A percentile compares a stretch with the other conserved stretches of the same genome.
Evolutionary conservation across 352 stramenopile species (phyloP).

Genomic region (Pythium coloratum): DNA sequence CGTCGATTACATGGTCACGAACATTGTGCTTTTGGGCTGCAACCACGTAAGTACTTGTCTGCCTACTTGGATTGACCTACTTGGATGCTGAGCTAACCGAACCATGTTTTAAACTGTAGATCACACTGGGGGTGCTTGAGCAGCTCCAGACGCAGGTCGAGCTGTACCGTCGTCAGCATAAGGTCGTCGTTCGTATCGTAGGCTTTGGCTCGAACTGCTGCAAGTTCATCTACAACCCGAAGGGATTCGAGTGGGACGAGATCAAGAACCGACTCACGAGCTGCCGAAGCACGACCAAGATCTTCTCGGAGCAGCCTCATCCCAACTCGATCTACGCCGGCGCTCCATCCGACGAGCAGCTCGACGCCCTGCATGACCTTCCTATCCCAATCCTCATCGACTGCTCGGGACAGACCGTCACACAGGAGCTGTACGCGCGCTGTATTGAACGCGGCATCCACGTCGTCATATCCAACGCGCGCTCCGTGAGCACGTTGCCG

Average conservation of each 20-base stretch:
- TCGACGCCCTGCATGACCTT: conserved; percentile 66
- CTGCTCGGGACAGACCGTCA: conserved; percentile 59
- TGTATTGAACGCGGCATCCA: conserved; percentile 74
- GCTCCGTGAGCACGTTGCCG: conserved; percentile 52
- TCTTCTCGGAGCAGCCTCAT: conserved; percentile 28
- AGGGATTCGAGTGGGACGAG: conserved; percentile 54
- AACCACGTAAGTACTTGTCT: conserved; percentile 46
- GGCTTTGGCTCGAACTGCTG: conserved; percentile 69
- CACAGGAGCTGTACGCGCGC: conserved; percentile 51
- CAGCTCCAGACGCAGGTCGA: conserved; percentile 65
- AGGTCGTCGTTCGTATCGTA: conserved; percentile 63
- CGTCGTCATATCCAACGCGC: conserved; percentile 69
- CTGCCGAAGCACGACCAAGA: conserved; percentile 37
- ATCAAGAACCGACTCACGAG: conserved; percentile 39
- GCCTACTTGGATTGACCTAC: neutral
- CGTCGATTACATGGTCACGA: conserved; percentile 71
- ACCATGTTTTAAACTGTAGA: conserved; percentile 31
- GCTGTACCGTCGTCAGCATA: conserved; percentile 68
- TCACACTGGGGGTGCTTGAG: conserved; percentile 56
- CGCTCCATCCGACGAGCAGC: conserved; percentile 45
- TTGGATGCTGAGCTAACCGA: neutral
- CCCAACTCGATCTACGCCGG: conserved; percentile 31
- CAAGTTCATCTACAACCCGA: conserved; percentile 54
- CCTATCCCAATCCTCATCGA: conserved; percentile 72
- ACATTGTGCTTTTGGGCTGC: conserved; percentile 67